Conservation (phyloP, 306 rosid species). For the Quillaja saponaria region DNA sequence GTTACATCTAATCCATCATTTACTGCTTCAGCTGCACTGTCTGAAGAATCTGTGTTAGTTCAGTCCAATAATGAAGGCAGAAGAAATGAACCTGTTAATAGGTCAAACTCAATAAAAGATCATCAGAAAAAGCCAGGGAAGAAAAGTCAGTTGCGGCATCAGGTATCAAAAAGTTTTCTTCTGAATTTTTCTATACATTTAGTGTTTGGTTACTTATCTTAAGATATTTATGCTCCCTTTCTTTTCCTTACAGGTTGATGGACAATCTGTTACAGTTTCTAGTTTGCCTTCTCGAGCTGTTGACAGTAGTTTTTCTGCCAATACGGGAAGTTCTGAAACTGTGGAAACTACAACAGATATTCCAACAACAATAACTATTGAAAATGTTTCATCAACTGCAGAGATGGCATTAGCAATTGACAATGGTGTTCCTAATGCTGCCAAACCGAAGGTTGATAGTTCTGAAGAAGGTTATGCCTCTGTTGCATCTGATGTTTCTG, state of each 20-base stretch:
- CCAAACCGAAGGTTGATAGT: conserved; percentile 35
- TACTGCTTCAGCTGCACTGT: conserved; percentile 30
- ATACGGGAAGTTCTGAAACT: conserved; percentile 45
- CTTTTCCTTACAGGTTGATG: conserved; percentile 51
- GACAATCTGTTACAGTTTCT: conserved; percentile 42
- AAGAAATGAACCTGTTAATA: conserved; percentile 49
- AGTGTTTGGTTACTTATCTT: background rate
- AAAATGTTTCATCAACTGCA: conserved; percentile 29
- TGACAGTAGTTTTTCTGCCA: conserved; percentile 37
- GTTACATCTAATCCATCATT: conserved; percentile 28
- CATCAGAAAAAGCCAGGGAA: conserved; percentile 55
- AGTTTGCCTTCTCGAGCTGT: conserved; percentile 37
- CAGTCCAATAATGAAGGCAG: conserved; percentile 46
- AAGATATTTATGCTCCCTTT: background rate
- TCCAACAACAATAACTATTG: conserved; percentile 30
- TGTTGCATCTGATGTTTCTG: conserved; percentile 46
- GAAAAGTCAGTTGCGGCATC: conserved; percentile 59
- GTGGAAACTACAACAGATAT: conserved; percentile 35
- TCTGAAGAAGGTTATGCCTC: conserved; percentile 24
- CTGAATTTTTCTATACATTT: background rate
- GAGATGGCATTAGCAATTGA: conserved; percentile 34
- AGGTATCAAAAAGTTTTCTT: conserved; percentile 45
- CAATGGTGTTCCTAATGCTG: conserved; percentile 29
- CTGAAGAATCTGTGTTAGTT: conserved; percentile 45
- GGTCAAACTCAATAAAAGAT: conserved; percentile 67